Evolutionary conservation across 345 rosid genomes (phyloP).

Genomic region (Eucalyptus victrix): DNA sequence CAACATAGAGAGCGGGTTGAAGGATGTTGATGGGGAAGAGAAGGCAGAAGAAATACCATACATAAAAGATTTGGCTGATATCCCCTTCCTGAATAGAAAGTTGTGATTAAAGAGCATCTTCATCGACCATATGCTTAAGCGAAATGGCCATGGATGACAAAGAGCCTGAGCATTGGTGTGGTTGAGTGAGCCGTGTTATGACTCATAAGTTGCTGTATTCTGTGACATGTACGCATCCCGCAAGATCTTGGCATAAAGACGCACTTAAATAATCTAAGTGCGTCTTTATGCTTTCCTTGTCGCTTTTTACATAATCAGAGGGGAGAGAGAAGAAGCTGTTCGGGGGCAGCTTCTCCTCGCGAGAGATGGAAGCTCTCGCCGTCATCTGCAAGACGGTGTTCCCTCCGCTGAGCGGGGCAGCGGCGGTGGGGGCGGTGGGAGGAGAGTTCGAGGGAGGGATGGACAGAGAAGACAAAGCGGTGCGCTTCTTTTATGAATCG

Average conservation of each 20-base stretch:
- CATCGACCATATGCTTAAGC: background rate
- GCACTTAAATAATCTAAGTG: no score
- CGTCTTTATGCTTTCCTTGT: no score
- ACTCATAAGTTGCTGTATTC: background rate
- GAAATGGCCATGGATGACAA: background rate
- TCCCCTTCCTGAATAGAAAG: slow-evolving; percentile 18
- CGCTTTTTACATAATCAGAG: background rate
- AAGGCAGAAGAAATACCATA: background rate
- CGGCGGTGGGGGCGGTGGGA: background rate
- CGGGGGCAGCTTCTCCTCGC: slow-evolving; percentile 26
- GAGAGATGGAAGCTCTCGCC: slow-evolving; percentile 38
- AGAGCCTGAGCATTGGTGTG: no score
- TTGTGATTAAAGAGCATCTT: background rate
- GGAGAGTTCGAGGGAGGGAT: background rate
- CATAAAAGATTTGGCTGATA: slow-evolving; percentile 37
- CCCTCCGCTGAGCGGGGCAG: slow-evolving; percentile 20
- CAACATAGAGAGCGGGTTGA: no score
- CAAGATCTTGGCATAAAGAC: background rate
- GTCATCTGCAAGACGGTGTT: slow-evolving; percentile 38
- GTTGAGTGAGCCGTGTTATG: background rate
- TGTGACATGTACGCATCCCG: background rate
- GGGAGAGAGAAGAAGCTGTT: background rate
- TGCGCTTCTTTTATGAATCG: background rate
- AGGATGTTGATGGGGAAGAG: no score
- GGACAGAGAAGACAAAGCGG: background rate